Evolutionary conservation across 106 monocot genomes (phyloP), one percentile per base, ranked within the genome.

Genomic region (Platanthera zijinensis): DNA sequence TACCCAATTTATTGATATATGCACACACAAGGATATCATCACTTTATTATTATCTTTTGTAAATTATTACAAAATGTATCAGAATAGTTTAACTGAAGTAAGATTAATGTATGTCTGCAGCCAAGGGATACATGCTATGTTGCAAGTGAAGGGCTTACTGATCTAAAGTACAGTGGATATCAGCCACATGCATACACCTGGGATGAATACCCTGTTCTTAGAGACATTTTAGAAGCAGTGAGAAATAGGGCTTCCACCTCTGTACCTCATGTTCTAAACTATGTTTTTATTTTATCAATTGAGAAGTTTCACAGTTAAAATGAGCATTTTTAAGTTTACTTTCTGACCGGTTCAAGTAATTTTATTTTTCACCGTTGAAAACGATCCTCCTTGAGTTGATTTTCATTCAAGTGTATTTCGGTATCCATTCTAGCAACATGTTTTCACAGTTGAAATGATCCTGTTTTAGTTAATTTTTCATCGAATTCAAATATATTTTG

Each of bases 91-190:
- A 15, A 48, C 70, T 48, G 48, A 70, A 9, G 48, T 17, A 25
- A n/a, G 17, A 15, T 67, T 61, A 30, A 69, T 56, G 7, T 5
- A 69, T 69, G 78, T 85, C 10, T 91, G 69, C 84, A 99, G 99
- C 99, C 99, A 4, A 87, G 99, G 81, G 99, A 99, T 56, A 85
- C 87, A 52, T 97, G 91, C 76, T 97, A 97, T 82, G 77, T 97
- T 77, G 97, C 97, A 39, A 79, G 75, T 76, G 80, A 92, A 76
- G 97, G 93, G 7, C 85, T 97, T 50, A 69, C 86, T 28, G 86
- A 83, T 78, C 74, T 94, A 77, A 78, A 85, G 75, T 99, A 99
- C 73, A 99, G 99, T 72, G 99, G 99, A 10, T 92, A 92, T 76
- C 90, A 94, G 74, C 99, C 99, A 32, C 83, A 83, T 78, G 87